Conservation (phyloP, 257 asterid species). For the Petunia secreta region DNA sequence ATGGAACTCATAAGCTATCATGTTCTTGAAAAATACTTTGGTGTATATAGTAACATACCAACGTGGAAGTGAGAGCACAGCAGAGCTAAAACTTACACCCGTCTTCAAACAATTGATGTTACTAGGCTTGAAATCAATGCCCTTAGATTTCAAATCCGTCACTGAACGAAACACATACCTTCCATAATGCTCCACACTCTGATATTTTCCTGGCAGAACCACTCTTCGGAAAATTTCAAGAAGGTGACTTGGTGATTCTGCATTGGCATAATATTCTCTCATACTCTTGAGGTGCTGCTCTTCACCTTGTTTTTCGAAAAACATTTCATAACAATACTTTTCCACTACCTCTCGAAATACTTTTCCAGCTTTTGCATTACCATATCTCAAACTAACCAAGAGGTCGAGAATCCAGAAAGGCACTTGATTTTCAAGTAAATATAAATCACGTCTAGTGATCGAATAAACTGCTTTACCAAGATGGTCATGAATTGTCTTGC, state of each 20-base stretch:
- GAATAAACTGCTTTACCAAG: not conserved
- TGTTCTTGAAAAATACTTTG: not conserved
- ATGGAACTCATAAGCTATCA: not conserved
- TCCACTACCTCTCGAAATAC: not conserved
- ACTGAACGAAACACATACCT: not conserved
- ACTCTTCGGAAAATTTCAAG: not conserved
- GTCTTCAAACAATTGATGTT: not conserved
- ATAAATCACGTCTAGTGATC: slow-evolving; percentile 12
- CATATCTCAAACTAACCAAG: not conserved
- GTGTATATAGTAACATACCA: not conserved
- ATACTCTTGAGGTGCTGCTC: too few relatives aligned
- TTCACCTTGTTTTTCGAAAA: not conserved
- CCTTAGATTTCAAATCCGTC: not conserved
- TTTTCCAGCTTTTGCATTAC: not conserved
- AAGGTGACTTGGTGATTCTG: not conserved
- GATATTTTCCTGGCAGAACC: not conserved
- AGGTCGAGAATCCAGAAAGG: slow-evolving; percentile 28
- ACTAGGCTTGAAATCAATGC: not conserved
- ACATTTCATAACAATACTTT: not conserved
- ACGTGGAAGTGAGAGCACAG: not conserved
- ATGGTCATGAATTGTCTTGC: too few relatives aligned
- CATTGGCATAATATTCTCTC: too few relatives aligned
- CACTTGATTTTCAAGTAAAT: slow-evolving; percentile 42
- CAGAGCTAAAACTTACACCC: not conserved
- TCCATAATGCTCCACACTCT: too few relatives aligned